Base-by-base conservation (phyloP, 1,139 yeast genomes). In the Pichia sp. region DNA sequence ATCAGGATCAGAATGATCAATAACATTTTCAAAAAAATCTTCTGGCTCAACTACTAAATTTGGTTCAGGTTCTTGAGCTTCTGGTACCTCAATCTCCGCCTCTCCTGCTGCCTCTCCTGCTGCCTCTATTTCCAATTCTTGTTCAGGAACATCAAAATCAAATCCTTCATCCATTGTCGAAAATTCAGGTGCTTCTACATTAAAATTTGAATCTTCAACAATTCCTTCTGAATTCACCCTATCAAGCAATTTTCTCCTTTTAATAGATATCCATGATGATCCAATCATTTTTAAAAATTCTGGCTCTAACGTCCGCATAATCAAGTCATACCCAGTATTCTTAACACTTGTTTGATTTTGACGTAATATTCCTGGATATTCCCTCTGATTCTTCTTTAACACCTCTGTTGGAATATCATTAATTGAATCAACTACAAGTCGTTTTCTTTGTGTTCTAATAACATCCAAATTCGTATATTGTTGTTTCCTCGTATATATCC, bases 381-480 rank as follows among this genome's bases (percentile, higher is more conserved):
- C 42, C 2, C 44, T 31, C 39, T 56, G 62, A 24, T 43, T 43
- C 16, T 38, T 37, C 25, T 54, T 51, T 22, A 59, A 45, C 20
- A 48, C 45, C 4, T 52, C 57, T 6, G 59, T 50, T 5, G 59
- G 32, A 19, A 59, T 54, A 40, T 56, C 62, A 11, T 46, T 52
- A 10, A 27, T 40, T 3, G 44, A 38, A 45, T 61, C 65, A 23
- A 50, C 31, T 15, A 53, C 41, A 8, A 61, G 34, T 38, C 51
- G 50, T 36, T 50, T 57, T 31, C 57, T 49, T n/a, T 49, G 38
- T 2, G 65, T 61, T 49, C 65, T 54, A 6, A 61, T 61, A 25
- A 60, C 63, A 31, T 54, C 60, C 5, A 50, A 49, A 29, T 53
- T 60, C 24, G 45, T 42, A 40, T 48, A 59, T 21, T 41, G 41